Conservation (phyloP, 495 filamentous ascomycete genomes). For the Podospora comata region DNA sequence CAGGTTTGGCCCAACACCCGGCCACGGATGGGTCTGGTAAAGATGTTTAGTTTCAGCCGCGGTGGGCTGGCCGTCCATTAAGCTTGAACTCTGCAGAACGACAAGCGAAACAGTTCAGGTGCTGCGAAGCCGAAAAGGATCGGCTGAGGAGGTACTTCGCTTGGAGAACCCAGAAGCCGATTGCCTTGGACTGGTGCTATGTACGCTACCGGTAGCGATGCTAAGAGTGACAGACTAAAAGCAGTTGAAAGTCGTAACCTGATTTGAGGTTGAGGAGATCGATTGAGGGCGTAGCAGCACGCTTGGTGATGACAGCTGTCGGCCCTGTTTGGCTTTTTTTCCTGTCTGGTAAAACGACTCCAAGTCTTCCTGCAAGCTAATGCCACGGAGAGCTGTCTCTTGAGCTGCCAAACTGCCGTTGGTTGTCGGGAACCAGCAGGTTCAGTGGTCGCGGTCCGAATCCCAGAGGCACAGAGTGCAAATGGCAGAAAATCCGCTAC, state of each 20-base stretch:
- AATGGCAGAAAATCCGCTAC: constrained; percentile 3
- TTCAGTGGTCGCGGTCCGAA: neutral
- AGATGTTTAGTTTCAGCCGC: constrained; percentile 52
- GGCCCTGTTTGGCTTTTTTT: neutral
- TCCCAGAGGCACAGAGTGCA: constrained; percentile 8
- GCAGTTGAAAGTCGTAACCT: neutral
- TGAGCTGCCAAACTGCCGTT: neutral
- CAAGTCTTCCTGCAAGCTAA: neutral
- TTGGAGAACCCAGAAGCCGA: neutral
- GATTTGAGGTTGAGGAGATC: neutral
- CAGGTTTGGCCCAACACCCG: constrained; percentile 30
- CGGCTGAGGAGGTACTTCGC: neutral
- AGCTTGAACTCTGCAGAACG: constrained; percentile 34
- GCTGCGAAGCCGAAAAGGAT: neutral
- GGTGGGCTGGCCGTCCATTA: constrained; percentile 51
- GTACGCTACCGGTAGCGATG: constrained; percentile 10
- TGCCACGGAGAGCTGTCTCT: neutral
- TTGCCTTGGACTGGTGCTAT: constrained; percentile 14
- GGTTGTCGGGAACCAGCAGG: neutral
- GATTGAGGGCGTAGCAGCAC: neutral
- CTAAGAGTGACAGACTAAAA: neutral
- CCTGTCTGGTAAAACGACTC: neutral
- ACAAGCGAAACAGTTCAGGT: constrained; percentile 12
- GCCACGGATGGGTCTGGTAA: constrained; percentile 45
- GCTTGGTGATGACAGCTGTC: neutral